A percentile compares a stretch with the other conserved stretches of the same genome.
Conservation (phyloP, 225 moss, liverwort and hornwort genomes). For the Climacium dendroides region DNA sequence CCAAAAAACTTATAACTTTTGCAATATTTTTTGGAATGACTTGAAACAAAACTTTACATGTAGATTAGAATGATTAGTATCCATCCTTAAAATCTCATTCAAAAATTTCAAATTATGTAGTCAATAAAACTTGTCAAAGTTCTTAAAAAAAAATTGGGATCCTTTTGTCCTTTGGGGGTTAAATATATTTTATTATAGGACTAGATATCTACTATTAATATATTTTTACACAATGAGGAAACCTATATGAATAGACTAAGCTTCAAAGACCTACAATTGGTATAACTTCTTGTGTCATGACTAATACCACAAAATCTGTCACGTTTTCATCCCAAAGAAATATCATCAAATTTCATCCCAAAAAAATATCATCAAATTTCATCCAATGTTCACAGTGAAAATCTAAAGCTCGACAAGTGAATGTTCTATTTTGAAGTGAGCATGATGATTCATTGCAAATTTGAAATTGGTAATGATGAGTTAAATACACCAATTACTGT, state of each 20-base stretch:
- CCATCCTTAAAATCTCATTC: no score
- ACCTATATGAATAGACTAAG: fast-evolving
- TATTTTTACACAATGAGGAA: fast-evolving
- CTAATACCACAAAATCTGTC: neutral
- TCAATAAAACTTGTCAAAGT: fast-evolving
- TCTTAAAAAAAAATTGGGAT: neutral
- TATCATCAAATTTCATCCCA: neutral
- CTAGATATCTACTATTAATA: neutral
- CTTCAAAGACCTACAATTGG: neutral
- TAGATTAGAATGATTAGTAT: neutral
- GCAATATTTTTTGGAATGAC: neutral
- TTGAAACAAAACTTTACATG: neutral
- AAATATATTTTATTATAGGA: neutral
- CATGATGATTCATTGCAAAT: neutral
- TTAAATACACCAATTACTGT: neutral
- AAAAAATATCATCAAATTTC: neutral
- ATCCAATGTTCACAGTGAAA: neutral
- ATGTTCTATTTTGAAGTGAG: neutral
- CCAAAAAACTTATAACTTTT: neutral
- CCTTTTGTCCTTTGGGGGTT: fast-evolving
- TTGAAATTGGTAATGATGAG: neutral
- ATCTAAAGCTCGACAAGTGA: neutral
- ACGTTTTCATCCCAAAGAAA: neutral
- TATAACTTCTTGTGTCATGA: neutral
- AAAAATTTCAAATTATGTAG: neutral